Percentiles rank a stretch among this genome's conserved stretches.
These are phyloP conservation scores for Stachybotrys chartarum DNA, from an alignment of 2,329 filamentous ascomycete species.

Conservation along the genomic window DNA sequence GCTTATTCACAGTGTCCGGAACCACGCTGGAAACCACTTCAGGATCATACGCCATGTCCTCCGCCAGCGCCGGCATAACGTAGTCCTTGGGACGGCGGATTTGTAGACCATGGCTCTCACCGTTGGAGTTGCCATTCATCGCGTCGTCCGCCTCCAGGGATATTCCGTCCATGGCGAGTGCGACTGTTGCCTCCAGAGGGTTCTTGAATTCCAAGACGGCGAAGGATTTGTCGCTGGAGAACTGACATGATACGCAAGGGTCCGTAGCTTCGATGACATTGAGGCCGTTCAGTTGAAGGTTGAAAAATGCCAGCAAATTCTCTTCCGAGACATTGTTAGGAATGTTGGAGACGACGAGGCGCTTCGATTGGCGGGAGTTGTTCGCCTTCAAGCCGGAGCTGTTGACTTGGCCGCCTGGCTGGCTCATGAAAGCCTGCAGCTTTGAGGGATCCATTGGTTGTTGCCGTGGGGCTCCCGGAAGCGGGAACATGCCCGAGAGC, in stretches of 20 bases:
- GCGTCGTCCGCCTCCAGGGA: conserved; percentile 71
- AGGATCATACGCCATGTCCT: conserved; percentile 66
- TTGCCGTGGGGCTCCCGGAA: conserved; percentile 89
- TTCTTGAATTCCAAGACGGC: conserved; percentile 88
- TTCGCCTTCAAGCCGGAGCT: conserved; percentile 82
- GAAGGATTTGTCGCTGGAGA: conserved; percentile 72
- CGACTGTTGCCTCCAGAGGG: conserved; percentile 81
- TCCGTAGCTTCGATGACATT: conserved; percentile 82
- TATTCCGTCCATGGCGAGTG: conserved; percentile 82
- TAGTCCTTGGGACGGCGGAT: conserved; percentile 94
- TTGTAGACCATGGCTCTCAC: conserved; percentile 54
- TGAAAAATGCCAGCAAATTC: conserved; percentile 76
- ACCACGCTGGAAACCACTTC: conserved; percentile 75
- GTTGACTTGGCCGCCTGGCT: conserved; percentile 64
- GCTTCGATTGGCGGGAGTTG: conserved; percentile 90
- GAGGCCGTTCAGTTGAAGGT: conserved; percentile 90
- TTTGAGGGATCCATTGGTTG: conserved; percentile 93
- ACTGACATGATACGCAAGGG: conserved; percentile 76
- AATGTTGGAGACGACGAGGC: conserved; percentile 81
- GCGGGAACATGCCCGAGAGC: conserved; percentile 96
- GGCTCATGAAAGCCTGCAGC: conserved; percentile 92
- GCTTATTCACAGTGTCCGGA: conserved; percentile 89
- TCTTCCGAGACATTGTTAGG: conserved; percentile 70
- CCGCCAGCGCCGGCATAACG: conserved; percentile 75
- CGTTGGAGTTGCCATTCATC: conserved; percentile 43